Evolutionary conservation across 208 protist genomes (phyloP), one percentile per base, ranked within the genome.

Genomic region (Acanthamoeba lenticulata): DNA sequence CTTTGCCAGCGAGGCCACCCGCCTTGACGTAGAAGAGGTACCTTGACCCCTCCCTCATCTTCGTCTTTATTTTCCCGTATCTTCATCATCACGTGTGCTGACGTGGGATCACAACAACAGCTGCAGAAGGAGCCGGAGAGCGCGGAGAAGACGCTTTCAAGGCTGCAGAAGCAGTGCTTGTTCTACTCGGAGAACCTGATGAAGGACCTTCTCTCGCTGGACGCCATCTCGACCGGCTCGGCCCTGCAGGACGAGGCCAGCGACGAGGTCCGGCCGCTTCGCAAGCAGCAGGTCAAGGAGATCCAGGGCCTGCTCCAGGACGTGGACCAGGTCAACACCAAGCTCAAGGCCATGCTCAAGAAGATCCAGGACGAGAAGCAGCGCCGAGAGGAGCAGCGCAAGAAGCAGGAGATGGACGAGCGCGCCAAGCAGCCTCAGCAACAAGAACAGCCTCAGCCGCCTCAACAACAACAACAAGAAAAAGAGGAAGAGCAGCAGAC

Each of bases 141-240:
- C 24, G 55, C 55, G 55, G 55, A 44, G 38, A 38, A 79, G 38
- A 44, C 24, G 29, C 36, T 79, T 24, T 38, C 32, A 7, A 38
- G 38, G 69, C 69, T 79, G 69, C 69, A 79, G 38, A 79, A 44
- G 38, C 69, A 79, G 69, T 79, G 69, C 19, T n/a, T 79, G 69
- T 38, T 38, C 69, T 79, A 79, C 69, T 79, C 69, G 36, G 69
- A 79, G 69, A 45, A 38, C 36, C 69, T 79, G 29, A 79, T 79
- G 69, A 79, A 79, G 69, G 69, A 79, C 69, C 69, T 79, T 15
- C 69, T 79, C 38, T 79, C 69, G 38, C 69, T 79, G 24, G 69
- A 79, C 38, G 69, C 69, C 15, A 62, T 62, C 15, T 62, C 55
- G 55, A 62, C 55, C 24, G 55, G 55, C 55, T 27, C 69, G 32